Conservation (phyloP, 805 yeast genomes). For the Gaillardinia entomophila region DNA sequence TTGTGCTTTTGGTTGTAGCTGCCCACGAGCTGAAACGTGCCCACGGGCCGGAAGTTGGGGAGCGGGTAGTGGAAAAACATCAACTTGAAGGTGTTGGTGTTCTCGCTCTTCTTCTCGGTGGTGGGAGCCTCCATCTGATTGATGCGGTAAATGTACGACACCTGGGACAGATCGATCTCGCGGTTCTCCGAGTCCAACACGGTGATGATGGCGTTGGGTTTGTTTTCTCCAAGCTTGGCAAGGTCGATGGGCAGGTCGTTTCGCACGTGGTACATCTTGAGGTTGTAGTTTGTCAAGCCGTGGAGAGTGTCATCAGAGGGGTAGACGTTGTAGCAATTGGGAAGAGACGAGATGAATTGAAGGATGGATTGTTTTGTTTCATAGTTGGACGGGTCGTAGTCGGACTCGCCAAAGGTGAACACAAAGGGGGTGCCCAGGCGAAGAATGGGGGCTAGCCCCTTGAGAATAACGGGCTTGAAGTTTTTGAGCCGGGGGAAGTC, state of each 20-base stretch:
- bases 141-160: conserved; percentile 26
- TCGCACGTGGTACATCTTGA: conserved; percentile 14
- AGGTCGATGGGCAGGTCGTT: not conserved
- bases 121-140: conserved; percentile 5
- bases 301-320: conserved; percentile 14
- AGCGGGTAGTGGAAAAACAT: conserved; percentile 37
- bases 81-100: conserved; percentile 17
- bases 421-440: conserved; percentile 24
- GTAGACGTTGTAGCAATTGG: conserved; percentile 28
- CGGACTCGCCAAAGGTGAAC: conserved; percentile 36
- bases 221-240: conserved; percentile 3
- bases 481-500: conserved; percentile 21
- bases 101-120: not conserved
- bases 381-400: conserved; percentile 7
- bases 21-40: conserved; percentile 34
- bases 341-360: conserved; percentile 26
- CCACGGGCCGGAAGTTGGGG: conserved; percentile 37
- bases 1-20: conserved; percentile 31
- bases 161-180: conserved; percentile 25
- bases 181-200: conserved; percentile 28
- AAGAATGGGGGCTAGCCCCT: conserved; percentile 28
- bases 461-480: conserved; percentile 23
- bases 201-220: conserved; percentile 21
- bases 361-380: conserved; percentile 12
- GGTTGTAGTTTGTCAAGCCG: conserved; percentile 34